Evolutionary conservation across 2,329 filamentous ascomycete species (phyloP).

Genomic region (Claviceps spartinae): DNA sequence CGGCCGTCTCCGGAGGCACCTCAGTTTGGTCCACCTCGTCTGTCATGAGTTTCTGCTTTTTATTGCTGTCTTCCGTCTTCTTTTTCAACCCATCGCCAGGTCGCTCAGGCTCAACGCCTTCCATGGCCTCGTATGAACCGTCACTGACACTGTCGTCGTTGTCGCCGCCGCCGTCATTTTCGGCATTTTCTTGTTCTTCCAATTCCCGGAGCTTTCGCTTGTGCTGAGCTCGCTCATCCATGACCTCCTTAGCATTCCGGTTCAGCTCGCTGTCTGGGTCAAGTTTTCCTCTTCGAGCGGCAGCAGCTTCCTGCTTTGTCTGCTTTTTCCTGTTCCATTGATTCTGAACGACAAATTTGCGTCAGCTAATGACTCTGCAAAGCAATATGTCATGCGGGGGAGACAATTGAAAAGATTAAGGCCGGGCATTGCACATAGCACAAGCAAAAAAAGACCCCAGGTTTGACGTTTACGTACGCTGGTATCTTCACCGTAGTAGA

Average conservation of each 20-base stretch:
- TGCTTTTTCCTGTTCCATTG: conserved; percentile 94
- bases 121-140: conserved; percentile 29
- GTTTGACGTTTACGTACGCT: conserved; percentile 45
- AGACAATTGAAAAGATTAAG: neutral
- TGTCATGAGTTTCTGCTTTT: conserved; percentile 36
- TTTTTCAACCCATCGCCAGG: conserved; percentile 52
- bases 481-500: conserved; percentile 78
- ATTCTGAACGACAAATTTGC: conserved; percentile 39
- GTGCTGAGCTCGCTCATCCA: conserved; percentile 65
- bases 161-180: conserved; percentile 22
- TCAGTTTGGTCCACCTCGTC: conserved; percentile 14
- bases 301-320: conserved; percentile 74
- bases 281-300: conserved; percentile 75
- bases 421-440: neutral
- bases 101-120: conserved; percentile 44
- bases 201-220: conserved; percentile 68
- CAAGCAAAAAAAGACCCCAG: neutral
- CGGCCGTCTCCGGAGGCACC: conserved; percentile 23
- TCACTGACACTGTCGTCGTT: conserved; percentile 32
- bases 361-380: neutral
- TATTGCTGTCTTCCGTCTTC: conserved; percentile 32
- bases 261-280: conserved; percentile 77
- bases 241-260: conserved; percentile 75
- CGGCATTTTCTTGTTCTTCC: conserved; percentile 29
- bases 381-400: neutral